These are phyloP conservation scores for Penicillium longicatenatum DNA, from an alignment of 495 filamentous ascomycete genomes.

Conservation along the genomic window DNA sequence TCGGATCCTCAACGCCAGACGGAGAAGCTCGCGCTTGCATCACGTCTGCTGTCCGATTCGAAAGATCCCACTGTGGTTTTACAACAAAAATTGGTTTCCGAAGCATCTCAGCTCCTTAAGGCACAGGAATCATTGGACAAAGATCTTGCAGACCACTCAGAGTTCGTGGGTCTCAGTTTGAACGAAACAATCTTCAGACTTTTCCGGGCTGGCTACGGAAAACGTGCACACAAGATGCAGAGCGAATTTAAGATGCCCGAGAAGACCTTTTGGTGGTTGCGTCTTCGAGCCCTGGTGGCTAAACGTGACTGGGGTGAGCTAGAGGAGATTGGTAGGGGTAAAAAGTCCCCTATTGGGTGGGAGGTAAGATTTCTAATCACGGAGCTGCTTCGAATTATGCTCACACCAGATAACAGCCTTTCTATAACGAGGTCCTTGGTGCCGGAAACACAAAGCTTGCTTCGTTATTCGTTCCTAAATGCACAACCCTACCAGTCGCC, in stretches of 20 bases:
- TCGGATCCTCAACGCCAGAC: constrained; percentile 59
- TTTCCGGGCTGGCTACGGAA: constrained; percentile 70
- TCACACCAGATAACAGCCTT: constrained; percentile 60
- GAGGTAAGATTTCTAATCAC: constrained; percentile 58
- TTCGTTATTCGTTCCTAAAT: constrained; percentile 83
- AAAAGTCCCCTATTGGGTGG: constrained; percentile 95
- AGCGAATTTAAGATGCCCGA: constrained; percentile 92
- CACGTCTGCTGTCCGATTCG: constrained; percentile 78
- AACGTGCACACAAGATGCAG: constrained; percentile 80
- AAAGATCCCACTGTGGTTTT: constrained; percentile 69
- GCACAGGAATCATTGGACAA: constrained; percentile 83
- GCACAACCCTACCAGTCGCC: constrained; percentile 59
- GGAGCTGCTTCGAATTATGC: constrained; percentile 16
- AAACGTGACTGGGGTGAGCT: constrained; percentile 90
- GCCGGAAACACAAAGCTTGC: constrained; percentile 92
- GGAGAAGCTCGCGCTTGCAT: constrained; percentile 85
- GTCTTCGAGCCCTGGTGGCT: constrained; percentile 83
- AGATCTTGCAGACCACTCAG: constrained; percentile 63
- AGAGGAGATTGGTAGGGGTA: constrained; percentile 70
- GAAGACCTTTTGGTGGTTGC: constrained; percentile 87
- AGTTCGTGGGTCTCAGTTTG: constrained; percentile 80
- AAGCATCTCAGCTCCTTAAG: constrained; percentile 75
- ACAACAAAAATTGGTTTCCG: constrained; percentile 74
- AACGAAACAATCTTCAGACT: constrained; percentile 91
- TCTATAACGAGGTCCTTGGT: constrained; percentile 83